Evolutionary conservation across 106 monocot genomes (phyloP), one percentile per base, ranked within the genome.

Genomic region (Phalaenopsis equestris): DNA sequence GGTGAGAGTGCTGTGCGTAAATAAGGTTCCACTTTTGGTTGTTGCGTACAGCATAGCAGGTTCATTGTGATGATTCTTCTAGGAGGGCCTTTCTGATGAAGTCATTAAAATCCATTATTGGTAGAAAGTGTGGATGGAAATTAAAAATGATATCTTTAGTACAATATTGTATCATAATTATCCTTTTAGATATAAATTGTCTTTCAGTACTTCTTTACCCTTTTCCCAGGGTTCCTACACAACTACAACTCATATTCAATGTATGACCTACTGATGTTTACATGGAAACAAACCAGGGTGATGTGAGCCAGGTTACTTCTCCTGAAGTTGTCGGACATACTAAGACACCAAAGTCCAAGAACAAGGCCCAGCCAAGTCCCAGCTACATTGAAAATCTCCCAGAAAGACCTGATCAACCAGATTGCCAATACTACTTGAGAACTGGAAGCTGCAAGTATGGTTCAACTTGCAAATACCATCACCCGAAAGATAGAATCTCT

Each of bases 371-470:
- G 3, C 84, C 75, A 41, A 81, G 80, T 61, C 82, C 82, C 23
- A 85, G 80, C 61, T 55, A 46, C 2, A 30, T 46, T 2, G 41
- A 78, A 10, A 42, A 70, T 82, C 74, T 93, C 21, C 93, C 90
- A 14, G 89, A 90, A 74, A 82, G 90, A 67, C 90, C 93, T 24
- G 89, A 91, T 49, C 89, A 91, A 75, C 93, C 93, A 14, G 90
- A 93, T 80, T 93, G 93, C 78, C 93, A 91, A 73, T 91, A 87
- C 52, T 93, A 79, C 81, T 82, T 93, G 84, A 90, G 86, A 81
- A 93, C 83, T 70, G 93, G 93, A 56, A 86, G 82, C 67, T 93
- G 93, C 65, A 93, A 91, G 41, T 93, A 86, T 76, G 93, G 93
- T 56, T 67, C 90, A 67, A 77, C 89, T 56, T 93, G 93, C 93